Conservation (phyloP, 2,329 filamentous ascomycete species). For the Stagonosporopsis chrysanthemi region DNA sequence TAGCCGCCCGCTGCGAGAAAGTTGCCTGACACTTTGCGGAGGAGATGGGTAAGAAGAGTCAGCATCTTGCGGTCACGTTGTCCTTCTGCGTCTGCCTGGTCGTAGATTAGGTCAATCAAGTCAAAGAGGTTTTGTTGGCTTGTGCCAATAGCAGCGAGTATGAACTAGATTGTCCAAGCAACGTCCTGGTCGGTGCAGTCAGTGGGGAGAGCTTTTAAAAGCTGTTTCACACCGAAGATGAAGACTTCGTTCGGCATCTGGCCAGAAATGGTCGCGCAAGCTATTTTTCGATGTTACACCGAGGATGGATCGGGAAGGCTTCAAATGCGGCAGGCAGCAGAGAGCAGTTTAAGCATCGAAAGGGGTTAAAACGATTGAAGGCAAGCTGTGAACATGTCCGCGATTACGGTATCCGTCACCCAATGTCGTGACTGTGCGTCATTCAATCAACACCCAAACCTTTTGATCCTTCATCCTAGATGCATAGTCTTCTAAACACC, state of each 20-base stretch:
- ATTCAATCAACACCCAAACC: no score
- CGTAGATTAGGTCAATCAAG: background rate
- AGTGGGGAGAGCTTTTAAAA: background rate
- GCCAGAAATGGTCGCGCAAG: no score
- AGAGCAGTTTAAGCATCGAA: no score
- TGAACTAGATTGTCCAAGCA: background rate
- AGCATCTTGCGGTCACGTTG: background rate
- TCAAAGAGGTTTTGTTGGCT: background rate
- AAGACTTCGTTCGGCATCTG: background rate
- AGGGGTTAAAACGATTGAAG: no score
- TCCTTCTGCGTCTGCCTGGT: background rate
- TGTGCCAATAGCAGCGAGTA: background rate
- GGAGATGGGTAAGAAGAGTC: background rate
- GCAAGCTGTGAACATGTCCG: no score
- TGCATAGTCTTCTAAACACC: constrained; percentile 1
- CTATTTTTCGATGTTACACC: no score
- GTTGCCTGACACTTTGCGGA: background rate
- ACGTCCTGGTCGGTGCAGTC: background rate
- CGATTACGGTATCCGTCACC: no score
- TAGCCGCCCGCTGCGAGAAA: no score
- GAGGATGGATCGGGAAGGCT: no score
- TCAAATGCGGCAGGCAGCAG: no score
- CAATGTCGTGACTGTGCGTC: no score
- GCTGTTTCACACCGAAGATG: background rate
- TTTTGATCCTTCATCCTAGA: no score